Percentiles rank a stretch among this genome's conserved stretches.
These are phyloP conservation scores for Lenzites betulinus DNA, from an alignment of 768 basidiomycete species.

Conservation along the genomic window DNA sequence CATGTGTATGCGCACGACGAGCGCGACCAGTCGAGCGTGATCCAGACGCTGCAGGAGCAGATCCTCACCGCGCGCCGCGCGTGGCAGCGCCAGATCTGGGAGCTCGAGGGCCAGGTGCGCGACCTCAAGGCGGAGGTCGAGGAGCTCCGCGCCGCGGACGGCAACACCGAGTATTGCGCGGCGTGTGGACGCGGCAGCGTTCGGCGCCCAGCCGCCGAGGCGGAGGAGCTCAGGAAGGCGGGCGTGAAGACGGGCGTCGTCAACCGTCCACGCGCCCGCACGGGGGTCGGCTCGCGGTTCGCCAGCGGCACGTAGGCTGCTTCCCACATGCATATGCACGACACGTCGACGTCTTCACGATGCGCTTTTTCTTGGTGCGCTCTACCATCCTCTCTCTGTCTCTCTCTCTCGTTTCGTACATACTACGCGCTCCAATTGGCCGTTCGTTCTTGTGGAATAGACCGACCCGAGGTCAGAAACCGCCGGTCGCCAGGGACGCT, in stretches of 20 bases:
- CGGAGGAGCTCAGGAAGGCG: conserved; percentile 29
- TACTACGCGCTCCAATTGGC: conserved; percentile 10
- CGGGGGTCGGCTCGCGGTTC: conserved; percentile 66
- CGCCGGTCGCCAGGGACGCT: conserved; percentile 12
- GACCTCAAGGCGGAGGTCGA: conserved; percentile 73
- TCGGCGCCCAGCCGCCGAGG: conserved; percentile 7
- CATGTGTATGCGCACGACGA: conserved; percentile 37
- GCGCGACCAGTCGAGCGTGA: conserved; percentile 40
- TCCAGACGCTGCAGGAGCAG: conserved; percentile 63
- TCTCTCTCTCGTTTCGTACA: conserved; percentile 18
- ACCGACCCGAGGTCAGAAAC: conserved; percentile 11
- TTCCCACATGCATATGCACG: background rate
- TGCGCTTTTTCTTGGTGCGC: conserved; percentile 15
- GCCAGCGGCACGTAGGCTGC: conserved; percentile 46
- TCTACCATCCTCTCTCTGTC: conserved; percentile 24
- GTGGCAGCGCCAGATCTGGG: conserved; percentile 76
- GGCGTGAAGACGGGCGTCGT: conserved; percentile 44
- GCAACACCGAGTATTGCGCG: conserved; percentile 50
- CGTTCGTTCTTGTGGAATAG: conserved; percentile 11
- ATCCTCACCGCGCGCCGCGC: conserved; percentile 55
- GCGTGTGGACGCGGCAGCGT: conserved; percentile 56
- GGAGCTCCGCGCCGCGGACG: conserved; percentile 46
- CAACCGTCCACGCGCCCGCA: conserved; percentile 66
- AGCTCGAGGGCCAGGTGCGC: conserved; percentile 71
- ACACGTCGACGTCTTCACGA: background rate